A percentile compares a stretch with the other conserved stretches of the same genome.
Evolutionary conservation across 148 eudicot genomes (phyloP).

Genomic region (Rhododendron molle): DNA sequence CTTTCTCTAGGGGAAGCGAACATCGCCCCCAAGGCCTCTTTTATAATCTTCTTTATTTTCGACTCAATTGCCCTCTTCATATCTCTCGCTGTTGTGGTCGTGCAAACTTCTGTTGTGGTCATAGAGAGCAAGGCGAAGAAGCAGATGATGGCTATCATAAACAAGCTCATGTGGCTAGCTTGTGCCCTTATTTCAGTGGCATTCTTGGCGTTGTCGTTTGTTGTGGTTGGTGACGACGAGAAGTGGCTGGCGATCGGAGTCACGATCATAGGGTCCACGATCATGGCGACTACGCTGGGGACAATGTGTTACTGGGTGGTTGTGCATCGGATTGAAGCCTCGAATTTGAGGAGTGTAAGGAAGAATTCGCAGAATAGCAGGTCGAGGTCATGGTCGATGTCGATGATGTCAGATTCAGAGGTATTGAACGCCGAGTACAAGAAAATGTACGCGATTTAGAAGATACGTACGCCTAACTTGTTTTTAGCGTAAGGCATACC

Average conservation of each 20-base stretch:
- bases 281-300: slow-evolving; percentile 68
- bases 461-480: not conserved
- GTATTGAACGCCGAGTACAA: slow-evolving; percentile 41
- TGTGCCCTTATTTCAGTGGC: slow-evolving; percentile 70
- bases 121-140: slow-evolving; percentile 87
- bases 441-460: slow-evolving; percentile 67
- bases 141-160: slow-evolving; percentile 80
- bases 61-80: slow-evolving; percentile 76
- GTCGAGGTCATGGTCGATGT: slow-evolving; percentile 40
- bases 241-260: slow-evolving; percentile 69
- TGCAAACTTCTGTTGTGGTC: slow-evolving; percentile 72
- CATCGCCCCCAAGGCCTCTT: slow-evolving; percentile 46
- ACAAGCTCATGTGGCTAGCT: slow-evolving; percentile 86
- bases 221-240: slow-evolving; percentile 56
- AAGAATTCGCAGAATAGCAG: slow-evolving; percentile 38
- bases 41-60: slow-evolving; percentile 56
- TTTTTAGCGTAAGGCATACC: not conserved
- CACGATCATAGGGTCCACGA: slow-evolving; percentile 62
- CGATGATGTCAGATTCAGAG: slow-evolving; percentile 51
- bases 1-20: slow-evolving; percentile 64
- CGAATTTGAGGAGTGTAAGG: slow-evolving; percentile 39
- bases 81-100: slow-evolving; percentile 73
- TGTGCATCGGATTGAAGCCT: slow-evolving; percentile 58
- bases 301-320: slow-evolving; percentile 79
- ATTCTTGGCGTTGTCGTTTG: slow-evolving; percentile 60